These are phyloP conservation scores for Coriaria nepalensis DNA, from an alignment of 306 rosid species.

Conservation along the genomic window DNA sequence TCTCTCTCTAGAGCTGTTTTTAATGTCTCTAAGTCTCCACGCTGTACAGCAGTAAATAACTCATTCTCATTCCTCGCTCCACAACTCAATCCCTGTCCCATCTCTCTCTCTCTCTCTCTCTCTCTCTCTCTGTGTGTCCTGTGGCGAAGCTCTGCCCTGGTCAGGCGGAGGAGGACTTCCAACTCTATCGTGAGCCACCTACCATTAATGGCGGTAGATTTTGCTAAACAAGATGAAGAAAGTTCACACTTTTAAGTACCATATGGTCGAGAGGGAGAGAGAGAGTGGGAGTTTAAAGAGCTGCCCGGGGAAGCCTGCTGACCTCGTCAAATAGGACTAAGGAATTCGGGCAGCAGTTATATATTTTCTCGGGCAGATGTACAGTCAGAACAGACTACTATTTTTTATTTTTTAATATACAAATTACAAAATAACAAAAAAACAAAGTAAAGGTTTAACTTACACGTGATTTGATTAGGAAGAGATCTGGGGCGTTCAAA, in stretches of 20 bases:
- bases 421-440: too few species aligned
- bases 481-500: too few species aligned
- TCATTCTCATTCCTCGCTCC: slow-evolving; percentile 53
- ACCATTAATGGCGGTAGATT: slow-evolving; percentile 21
- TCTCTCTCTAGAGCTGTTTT: slow-evolving; percentile 31
- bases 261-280: slow-evolving; percentile 6
- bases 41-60: slow-evolving; percentile 68
- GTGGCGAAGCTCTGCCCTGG: slow-evolving; percentile 10
- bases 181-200: slow-evolving; percentile 30
- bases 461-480: too few species aligned
- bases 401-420: too few species aligned
- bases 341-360: slow-evolving; percentile 41
- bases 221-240: slow-evolving; percentile 14
- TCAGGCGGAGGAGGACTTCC: slow-evolving; percentile 16
- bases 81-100: slow-evolving; percentile 98
- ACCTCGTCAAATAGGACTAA: slow-evolving; percentile 29
- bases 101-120: slow-evolving; percentile 13
- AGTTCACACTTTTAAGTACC: slow-evolving; percentile 37
- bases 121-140: not conserved
- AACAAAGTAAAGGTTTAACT: too few species aligned
- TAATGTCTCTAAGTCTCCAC: slow-evolving; percentile 48
- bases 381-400: too few species aligned
- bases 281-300: slow-evolving; percentile 14
- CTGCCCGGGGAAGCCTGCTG: slow-evolving; percentile 17
- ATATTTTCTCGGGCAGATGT: slow-evolving; percentile 34